Conservation (phyloP, 305 asterid species). For the Solanum chacoense region DNA sequence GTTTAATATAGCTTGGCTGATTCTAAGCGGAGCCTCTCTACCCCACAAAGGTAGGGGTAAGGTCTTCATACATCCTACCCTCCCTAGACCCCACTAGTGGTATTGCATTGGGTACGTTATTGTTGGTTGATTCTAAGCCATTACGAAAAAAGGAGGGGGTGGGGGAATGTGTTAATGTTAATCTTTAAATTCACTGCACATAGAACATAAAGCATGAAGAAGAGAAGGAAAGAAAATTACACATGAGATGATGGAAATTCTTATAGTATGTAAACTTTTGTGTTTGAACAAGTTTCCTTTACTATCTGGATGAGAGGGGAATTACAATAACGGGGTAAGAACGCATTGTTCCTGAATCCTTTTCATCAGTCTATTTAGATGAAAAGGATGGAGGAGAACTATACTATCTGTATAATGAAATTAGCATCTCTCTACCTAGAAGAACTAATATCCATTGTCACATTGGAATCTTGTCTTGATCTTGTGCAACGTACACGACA, state of each 20-base stretch:
- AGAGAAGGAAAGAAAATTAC: background rate
- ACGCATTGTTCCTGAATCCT: background rate
- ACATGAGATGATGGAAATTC: background rate
- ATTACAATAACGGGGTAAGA: background rate
- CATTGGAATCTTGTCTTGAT: conserved; percentile 64
- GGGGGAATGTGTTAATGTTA: background rate
- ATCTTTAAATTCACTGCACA: background rate
- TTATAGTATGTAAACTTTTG: background rate
- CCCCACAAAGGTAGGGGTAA: background rate
- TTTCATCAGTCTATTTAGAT: background rate
- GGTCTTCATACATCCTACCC: background rate
- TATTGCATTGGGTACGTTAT: background rate
- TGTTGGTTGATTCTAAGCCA: background rate
- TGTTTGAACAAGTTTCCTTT: background rate
- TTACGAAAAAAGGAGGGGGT: background rate
- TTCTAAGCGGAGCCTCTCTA: background rate
- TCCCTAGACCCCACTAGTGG: background rate
- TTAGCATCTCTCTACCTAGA: background rate
- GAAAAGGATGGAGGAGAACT: background rate
- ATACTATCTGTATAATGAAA: background rate
- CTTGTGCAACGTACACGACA: conserved; percentile 55
- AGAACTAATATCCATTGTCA: conserved; percentile 32
- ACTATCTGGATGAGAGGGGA: background rate
- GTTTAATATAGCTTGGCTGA: background rate
- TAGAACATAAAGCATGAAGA: background rate